Evolutionary conservation across 495 filamentous ascomycete species (phyloP), one percentile per base, ranked within the genome.

Genomic region (Tuber magnatum): DNA sequence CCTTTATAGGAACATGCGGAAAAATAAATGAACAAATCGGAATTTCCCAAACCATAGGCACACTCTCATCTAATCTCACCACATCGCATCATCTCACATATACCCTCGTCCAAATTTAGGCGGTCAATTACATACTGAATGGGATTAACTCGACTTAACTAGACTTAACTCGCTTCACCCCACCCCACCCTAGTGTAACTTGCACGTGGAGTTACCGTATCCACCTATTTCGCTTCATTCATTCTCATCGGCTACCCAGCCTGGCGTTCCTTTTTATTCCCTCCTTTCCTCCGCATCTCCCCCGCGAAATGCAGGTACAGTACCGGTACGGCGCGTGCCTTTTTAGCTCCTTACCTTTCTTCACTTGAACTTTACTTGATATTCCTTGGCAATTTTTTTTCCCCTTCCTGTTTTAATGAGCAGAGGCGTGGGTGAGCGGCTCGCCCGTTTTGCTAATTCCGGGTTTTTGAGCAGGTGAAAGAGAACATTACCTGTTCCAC

Each of bases 41-140:
- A 65, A 65, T 28, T 35, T 35, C 56, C 56, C 56, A 32, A 18
- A 4, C 14, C 56, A 65, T 65, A 28, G 3, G 9, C 28, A 32
- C 56, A 65, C 18, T 12, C 56, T 28, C 48, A 56, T 56, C 48
- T 22, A 9, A 61, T 61, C 56, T 18, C 51, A 61, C 12, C 51
- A 61, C n/a, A 61, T 61, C n/a, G 28, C n/a, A 61, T 61, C 51
- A 61, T 51, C 22, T 51, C 51, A 61, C n/a, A 61, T 61, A 28
- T 65, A 65, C 35, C 56, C 14, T 35, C 28, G 35, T 35, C 56
- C 32, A 14, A 28, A 35, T 65, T 28, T 65, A 65, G 56, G 56
- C 14, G 35, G 28, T 65, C 56, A 35, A 65, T 65, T 65, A 32
- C 18, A 65, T 32, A 65, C 14, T 18, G 56, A 7, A 28, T 65